Evolutionary conservation across 257 asterid genomes (phyloP), one percentile per base, ranked within the genome.

Genomic region (Solanum corneliomulleri): DNA sequence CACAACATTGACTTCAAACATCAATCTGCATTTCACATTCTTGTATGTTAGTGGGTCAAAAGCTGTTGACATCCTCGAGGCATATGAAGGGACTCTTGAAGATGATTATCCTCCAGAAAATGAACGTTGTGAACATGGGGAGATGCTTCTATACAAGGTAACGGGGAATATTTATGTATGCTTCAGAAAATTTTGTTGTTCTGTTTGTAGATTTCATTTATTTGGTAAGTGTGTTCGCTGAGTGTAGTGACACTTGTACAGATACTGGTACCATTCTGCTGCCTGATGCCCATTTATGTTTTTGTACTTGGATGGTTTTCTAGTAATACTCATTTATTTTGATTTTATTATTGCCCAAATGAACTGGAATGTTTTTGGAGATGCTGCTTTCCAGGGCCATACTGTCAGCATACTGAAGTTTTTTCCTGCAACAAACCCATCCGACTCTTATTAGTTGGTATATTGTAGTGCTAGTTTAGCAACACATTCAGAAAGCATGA

Each of bases 61-160:
- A 93, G 99, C 99, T 31, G 94, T 95, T 88, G 99, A 96, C 89
- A 95, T 97, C 90, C 98, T 97, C 88, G 98, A 97, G 89, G 99
- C 99, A 20, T 97, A 94, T 92, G 99, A 97, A 92, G 99, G 99
- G 90, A 97, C 99, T 89, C 95, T 97, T 39, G 99, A 97, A 89
- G 98, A 97, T 74, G 99, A 96, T 86, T 92, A 97, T 91, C 99
- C 99, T 87, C 99, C 99, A 86, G 96, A 94, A 86, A 97, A 91
- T 92, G 99, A 97, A 89, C 96, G 96, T 16, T 91, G 96, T 91
- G 99, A 97, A 92, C 99, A 97, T 86, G 99, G 95, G 77, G 99
- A 97, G 92, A 97, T 97, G 99, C 98, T 97, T 87, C 88, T 97
- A 87, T 97, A 95, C 97, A 97, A 96, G 99, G 99, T 96, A 91